These are phyloP conservation scores for Diaporthe ilicicola DNA, from an alignment of 2,329 filamentous ascomycete genomes.

Conservation along the genomic window DNA sequence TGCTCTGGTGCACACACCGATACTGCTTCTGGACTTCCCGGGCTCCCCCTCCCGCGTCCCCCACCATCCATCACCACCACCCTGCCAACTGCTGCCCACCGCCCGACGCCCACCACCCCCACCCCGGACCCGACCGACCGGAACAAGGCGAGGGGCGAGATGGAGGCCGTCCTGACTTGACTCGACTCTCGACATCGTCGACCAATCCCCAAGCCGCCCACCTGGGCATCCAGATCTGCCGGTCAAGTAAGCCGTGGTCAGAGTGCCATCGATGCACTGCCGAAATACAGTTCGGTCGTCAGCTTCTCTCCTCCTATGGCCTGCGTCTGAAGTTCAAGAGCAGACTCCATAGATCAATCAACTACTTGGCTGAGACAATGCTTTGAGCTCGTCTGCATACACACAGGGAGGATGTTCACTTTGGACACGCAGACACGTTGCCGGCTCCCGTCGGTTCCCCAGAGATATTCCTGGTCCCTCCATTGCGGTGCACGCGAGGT, in stretches of 20 bases:
- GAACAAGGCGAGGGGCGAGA: slow-evolving; percentile 6
- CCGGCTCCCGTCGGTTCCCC: not conserved
- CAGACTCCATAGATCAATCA: not conserved
- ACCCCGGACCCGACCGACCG: slow-evolving; percentile 20
- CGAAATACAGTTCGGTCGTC: no score
- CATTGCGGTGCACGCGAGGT: not conserved
- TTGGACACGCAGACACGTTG: no score
- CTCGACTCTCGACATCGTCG: not conserved
- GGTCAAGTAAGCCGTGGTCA: no score
- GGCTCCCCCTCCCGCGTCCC: not conserved
- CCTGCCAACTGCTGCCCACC: not conserved
- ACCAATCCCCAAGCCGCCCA: not conserved
- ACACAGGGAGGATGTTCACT: not conserved
- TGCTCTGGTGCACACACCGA: slow-evolving; percentile 1
- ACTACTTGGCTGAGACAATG: not conserved
- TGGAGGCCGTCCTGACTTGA: not conserved
- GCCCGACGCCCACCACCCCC: no score
- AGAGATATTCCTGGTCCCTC: not conserved
- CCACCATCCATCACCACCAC: not conserved
- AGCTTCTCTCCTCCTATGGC: not conserved
- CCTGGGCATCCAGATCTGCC: not conserved
- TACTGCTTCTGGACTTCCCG: not conserved
- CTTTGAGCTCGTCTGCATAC: not conserved
- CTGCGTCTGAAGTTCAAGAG: not conserved
- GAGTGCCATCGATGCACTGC: no score